Conservation (phyloP, 1,284 basidiomycete species). For the Trichosporon asahii region DNA sequence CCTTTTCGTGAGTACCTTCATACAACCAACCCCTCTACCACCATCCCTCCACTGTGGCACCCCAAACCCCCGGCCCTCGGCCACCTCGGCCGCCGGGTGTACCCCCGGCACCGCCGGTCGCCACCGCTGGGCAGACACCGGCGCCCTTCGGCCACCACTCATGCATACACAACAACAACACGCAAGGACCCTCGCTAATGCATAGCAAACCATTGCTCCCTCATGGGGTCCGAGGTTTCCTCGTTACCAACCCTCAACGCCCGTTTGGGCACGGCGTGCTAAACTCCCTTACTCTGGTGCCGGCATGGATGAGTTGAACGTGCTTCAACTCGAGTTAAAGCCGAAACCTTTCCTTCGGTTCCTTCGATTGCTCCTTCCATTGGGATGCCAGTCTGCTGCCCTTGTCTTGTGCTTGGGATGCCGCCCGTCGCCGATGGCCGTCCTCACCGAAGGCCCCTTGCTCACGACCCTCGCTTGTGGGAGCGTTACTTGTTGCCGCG, state of each 20-base stretch:
- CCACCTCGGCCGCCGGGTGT: neutral
- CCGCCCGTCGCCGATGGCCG: neutral
- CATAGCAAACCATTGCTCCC: conserved; percentile 27
- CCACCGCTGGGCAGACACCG: neutral
- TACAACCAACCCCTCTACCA: neutral
- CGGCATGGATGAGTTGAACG: neutral
- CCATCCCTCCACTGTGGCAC: neutral
- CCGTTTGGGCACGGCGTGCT: neutral
- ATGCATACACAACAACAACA: conserved; percentile 2
- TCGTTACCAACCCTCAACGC: neutral
- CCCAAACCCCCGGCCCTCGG: neutral
- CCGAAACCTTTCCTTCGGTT: neutral
- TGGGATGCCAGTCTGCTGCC: neutral
- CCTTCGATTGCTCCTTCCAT: neutral
- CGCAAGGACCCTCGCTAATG: neutral
- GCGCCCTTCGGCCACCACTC: neutral
- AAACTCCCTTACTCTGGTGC: neutral
- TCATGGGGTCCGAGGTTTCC: conserved; percentile 32
- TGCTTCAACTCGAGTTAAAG: neutral
- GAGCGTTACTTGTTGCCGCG: neutral
- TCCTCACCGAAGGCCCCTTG: neutral
- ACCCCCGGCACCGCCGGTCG: neutral
- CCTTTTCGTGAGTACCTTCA: neutral
- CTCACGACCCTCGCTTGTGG: neutral
- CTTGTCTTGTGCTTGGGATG: neutral